Percentiles rank a stretch among this genome's conserved stretches.
Evolutionary conservation across 768 basidiomycete species (phyloP).

Genomic region (Lyophyllum atratum): DNA sequence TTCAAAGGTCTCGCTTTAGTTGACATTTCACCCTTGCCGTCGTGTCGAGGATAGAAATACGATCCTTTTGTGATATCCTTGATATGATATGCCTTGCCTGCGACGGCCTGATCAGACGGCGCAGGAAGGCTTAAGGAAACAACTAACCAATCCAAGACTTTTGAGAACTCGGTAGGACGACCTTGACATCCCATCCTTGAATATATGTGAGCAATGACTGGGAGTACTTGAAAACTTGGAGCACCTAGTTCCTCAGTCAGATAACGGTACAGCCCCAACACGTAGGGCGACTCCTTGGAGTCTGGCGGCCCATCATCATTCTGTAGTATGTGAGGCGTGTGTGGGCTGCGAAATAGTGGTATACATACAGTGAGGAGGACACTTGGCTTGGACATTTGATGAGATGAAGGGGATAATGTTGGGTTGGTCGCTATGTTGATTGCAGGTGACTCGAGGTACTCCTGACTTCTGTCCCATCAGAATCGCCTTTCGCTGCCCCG

Average conservation of each 20-base stretch:
- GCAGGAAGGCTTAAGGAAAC: background rate
- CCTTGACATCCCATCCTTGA: conserved; percentile 77
- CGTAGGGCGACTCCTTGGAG: conserved; percentile 65
- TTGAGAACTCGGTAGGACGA: conserved; percentile 78
- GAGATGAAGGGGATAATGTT: conserved; percentile 1
- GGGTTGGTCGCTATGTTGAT: conserved; percentile 7
- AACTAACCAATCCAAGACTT: conserved; percentile 85
- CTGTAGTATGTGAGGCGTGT: conserved; percentile 31
- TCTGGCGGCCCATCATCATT: conserved; percentile 88
- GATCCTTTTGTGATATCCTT: conserved; percentile 67
- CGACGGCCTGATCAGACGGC: background rate
- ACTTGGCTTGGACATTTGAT: conserved; percentile 26
- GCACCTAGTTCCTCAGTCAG: conserved; percentile 62
- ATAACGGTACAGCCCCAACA: conserved; percentile 68
- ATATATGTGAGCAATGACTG: background rate
- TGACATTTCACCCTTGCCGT: conserved; percentile 71
- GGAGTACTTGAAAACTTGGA: background rate
- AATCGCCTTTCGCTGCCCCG: background rate
- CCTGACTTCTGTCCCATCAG: background rate
- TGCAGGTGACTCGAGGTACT: background rate
- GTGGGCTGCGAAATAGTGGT: background rate
- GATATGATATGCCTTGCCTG: conserved; percentile 83
- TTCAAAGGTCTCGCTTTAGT: conserved; percentile 62
- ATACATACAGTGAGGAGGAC: conserved; percentile 42
- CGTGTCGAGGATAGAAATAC: conserved; percentile 78